Evolutionary conservation across 139 green algal genomes (phyloP), one percentile per base, ranked within the genome.

Genomic region (Raphidocelis subcapitata): DNA sequence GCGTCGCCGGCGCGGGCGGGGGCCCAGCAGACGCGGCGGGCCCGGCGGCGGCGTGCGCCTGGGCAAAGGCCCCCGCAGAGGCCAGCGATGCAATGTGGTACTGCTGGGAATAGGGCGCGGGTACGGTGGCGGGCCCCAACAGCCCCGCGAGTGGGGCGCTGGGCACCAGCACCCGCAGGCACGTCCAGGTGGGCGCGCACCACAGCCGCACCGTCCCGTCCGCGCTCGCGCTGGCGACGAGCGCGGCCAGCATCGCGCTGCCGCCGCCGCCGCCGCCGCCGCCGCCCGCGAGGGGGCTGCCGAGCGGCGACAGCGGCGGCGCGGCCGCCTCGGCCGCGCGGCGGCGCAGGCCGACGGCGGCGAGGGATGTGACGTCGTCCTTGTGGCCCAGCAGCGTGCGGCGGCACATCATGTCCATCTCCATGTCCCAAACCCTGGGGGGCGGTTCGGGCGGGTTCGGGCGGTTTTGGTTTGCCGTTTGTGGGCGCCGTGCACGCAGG

Each of bases 161-260:
- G 28, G 28, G 28, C 59, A 33, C n/a, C 15, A 92, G 63, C 3
- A 92, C 65, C 2, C 79, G 67, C 49, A 92, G 31, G 64, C 84
- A 88, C 46, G 73, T 75, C 81, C 83, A 89, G 62, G 55, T 29
- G 49, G 56, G 41, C 32, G 59, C 74, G 29, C 63, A 82, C 92
- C 92, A 97, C 26, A 97, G 67, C 32, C 89, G 76, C 23, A 94
- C 86, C 18, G 85, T 94, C 32, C 89, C 92, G 61, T 97, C 92
- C 3, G 88, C 89, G 4, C 74, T 89, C 12, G 84, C 82, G 41
- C 80, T 91, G 26, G 89, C 90, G 36, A 96, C 86, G 36, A 95
- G 72, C 62, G 62, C 72, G 0, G 72, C 14, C 2, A 44, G 44
- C 10, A 67, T 41, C 21, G 60, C 37, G 67, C 41, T 54, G 33